These are phyloP conservation scores for Phanerodontia chrysosporium DNA, from an alignment of 768 basidiomycete genomes.

Conservation along the genomic window DNA sequence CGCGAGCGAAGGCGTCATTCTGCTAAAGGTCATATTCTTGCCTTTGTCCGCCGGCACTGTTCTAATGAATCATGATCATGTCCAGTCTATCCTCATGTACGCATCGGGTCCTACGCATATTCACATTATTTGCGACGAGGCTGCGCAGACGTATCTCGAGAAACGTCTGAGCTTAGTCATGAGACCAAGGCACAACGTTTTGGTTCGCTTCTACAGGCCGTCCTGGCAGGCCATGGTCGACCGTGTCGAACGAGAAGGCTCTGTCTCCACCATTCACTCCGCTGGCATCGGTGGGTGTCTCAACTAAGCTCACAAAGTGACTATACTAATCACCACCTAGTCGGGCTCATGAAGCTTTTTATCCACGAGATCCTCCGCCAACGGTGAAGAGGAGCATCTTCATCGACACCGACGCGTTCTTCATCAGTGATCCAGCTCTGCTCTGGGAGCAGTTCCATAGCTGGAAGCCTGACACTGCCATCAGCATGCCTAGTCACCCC, in stretches of 20 bases:
- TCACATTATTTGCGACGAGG: conserved; percentile 38
- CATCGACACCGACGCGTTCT: conserved; percentile 49
- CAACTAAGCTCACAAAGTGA: not conserved
- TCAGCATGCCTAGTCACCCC: conserved; percentile 43
- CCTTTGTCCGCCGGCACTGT: not conserved
- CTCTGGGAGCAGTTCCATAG: conserved; percentile 40
- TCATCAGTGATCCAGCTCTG: conserved; percentile 42
- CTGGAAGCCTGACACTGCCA: conserved; percentile 31
- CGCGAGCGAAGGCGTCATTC: conserved; percentile 37
- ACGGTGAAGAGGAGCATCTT: conserved; percentile 42
- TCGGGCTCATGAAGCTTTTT: conserved; percentile 51
- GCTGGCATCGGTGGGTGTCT: conserved; percentile 42
- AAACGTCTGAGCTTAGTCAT: conserved; percentile 34
- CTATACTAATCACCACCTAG: conserved; percentile 20
- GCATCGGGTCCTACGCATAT: conserved; percentile 17
- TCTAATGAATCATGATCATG: not conserved
- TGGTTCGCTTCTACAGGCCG: conserved; percentile 39
- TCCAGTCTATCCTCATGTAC: conserved; percentile 23
- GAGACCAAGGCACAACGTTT: conserved; percentile 32
- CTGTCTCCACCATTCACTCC: conserved; percentile 41
- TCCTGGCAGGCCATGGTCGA: conserved; percentile 38
- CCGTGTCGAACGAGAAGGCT: conserved; percentile 42
- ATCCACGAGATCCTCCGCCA: conserved; percentile 46
- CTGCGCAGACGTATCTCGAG: conserved; percentile 36
- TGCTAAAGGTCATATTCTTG: conserved; percentile 42